phyloP scores from a whole-genome alignment of 495 filamentous ascomycete genomes.

The Pyrenula massariospora region DNA sequence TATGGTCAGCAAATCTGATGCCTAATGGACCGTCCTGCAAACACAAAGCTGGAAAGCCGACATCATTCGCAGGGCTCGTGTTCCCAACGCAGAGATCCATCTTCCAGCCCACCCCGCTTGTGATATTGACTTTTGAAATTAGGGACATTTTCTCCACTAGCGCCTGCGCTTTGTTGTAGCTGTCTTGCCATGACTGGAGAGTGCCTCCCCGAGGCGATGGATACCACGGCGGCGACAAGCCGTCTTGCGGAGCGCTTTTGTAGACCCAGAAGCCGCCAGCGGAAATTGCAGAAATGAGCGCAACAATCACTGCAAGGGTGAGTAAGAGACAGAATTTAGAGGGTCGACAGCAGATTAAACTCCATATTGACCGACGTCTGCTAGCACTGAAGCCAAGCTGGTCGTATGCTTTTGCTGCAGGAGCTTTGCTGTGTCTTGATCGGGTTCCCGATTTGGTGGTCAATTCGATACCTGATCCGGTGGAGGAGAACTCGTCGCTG shows the following conservation, averaged over 20 bases:
- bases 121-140: conserved; percentile 88
- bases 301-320: background rate
- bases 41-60: conserved; percentile 75
- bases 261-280: background rate
- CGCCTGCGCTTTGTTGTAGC: conserved; percentile 68
- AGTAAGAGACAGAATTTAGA: background rate
- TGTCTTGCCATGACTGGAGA: conserved; percentile 55
- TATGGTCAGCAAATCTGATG: conserved; percentile 62
- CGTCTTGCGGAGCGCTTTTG: background rate
- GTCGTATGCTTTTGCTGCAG: background rate
- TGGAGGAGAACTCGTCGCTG: background rate
- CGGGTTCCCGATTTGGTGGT: background rate
- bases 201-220: conserved; percentile 77
- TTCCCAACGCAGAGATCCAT: background rate
- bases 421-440: background rate
- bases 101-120: conserved; percentile 64
- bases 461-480: background rate
- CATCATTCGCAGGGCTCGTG: conserved; percentile 46
- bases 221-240: conserved; percentile 63
- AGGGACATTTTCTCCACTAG: conserved; percentile 77
- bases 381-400: background rate
- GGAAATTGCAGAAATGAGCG: background rate
- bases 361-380: background rate
- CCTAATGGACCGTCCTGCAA: conserved; percentile 87
- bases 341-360: background rate